These are phyloP conservation scores for Porodaedalea pini DNA, from an alignment of 1,284 basidiomycete species.

Conservation along the genomic window DNA sequence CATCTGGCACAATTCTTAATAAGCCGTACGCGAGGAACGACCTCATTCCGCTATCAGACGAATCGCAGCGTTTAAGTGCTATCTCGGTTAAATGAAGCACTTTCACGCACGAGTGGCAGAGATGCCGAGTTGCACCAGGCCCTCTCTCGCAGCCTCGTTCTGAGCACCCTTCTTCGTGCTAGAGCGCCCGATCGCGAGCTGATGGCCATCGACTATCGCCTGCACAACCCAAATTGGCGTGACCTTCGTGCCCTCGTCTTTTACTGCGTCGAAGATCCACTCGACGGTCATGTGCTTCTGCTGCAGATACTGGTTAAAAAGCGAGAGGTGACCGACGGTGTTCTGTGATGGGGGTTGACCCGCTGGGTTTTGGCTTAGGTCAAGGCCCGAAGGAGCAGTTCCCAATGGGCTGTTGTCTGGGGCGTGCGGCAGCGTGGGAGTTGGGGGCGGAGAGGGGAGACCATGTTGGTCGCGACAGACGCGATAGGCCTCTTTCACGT, in stretches of 20 bases:
- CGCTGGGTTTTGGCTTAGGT: background rate
- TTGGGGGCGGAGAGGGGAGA: slow-evolving; percentile 23
- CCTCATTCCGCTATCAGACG: background rate
- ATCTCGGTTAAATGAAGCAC: background rate
- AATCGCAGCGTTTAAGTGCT: background rate
- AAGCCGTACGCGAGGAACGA: background rate
- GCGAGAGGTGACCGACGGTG: slow-evolving; percentile 56
- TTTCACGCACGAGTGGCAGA: slow-evolving; percentile 28
- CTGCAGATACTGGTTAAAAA: slow-evolving; percentile 73
- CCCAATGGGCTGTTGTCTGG: slow-evolving; percentile 10
- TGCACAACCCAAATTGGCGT: slow-evolving; percentile 71
- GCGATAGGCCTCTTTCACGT: slow-evolving; percentile 55
- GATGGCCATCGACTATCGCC: slow-evolving; percentile 55
- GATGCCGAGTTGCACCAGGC: slow-evolving; percentile 47
- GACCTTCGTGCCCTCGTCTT: slow-evolving; percentile 44
- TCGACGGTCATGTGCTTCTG: slow-evolving; percentile 54
- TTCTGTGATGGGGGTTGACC: background rate
- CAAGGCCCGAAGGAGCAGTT: slow-evolving; percentile 6
- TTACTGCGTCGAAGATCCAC: slow-evolving; percentile 58
- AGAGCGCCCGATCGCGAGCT: slow-evolving; percentile 57
- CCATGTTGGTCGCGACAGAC: slow-evolving; percentile 61
- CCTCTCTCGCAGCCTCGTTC: slow-evolving; percentile 65
- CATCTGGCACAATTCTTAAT: slow-evolving; percentile 1
- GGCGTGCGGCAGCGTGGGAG: slow-evolving; percentile 17
- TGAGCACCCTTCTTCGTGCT: slow-evolving; percentile 72